These are phyloP conservation scores for Halenospora varia DNA, from an alignment of 495 filamentous ascomycete genomes.

Conservation along the genomic window DNA sequence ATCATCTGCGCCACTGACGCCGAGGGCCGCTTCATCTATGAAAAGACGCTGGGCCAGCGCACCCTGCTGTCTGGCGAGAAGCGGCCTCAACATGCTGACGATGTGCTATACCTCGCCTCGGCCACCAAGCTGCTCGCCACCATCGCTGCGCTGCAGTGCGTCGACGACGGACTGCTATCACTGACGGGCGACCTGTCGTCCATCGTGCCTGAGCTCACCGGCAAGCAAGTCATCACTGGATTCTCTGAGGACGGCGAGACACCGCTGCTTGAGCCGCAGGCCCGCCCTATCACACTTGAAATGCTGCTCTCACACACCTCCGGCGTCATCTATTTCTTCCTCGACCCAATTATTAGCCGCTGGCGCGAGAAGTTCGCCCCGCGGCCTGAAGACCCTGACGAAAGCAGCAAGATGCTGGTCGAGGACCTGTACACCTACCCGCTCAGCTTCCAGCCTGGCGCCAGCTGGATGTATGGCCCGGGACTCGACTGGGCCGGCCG, in stretches of 20 bases:
- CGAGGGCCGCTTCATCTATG: constrained; percentile 26
- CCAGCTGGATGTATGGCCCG: constrained; percentile 43
- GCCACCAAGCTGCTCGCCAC: constrained; percentile 51
- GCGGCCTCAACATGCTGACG: constrained; percentile 38
- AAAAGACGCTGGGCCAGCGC: constrained; percentile 22
- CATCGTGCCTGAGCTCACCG: constrained; percentile 25
- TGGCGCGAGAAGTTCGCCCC: constrained; percentile 34
- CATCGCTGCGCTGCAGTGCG: constrained; percentile 55
- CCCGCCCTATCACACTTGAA: constrained; percentile 35
- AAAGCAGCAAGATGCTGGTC: constrained; percentile 8
- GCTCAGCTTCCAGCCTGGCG: constrained; percentile 43
- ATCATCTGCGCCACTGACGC: constrained; percentile 35
- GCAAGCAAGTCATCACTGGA: constrained; percentile 18
- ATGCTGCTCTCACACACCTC: constrained; percentile 32
- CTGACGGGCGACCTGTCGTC: constrained; percentile 11
- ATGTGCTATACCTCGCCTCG: constrained; percentile 53
- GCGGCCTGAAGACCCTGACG: no score
- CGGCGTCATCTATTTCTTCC: constrained; percentile 41
- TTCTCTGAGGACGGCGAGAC: constrained; percentile 22
- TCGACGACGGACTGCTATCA: constrained; percentile 47
- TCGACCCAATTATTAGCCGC: constrained; percentile 29
- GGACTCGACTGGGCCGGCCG: constrained; percentile 44
- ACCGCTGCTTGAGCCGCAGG: constrained; percentile 23
- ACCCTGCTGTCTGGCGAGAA: constrained; percentile 37
- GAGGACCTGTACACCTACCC: constrained; percentile 27